These are phyloP conservation scores for Sordariomycetes sp. DNA, from an alignment of 2,329 filamentous ascomycete genomes.

Conservation along the genomic window DNA sequence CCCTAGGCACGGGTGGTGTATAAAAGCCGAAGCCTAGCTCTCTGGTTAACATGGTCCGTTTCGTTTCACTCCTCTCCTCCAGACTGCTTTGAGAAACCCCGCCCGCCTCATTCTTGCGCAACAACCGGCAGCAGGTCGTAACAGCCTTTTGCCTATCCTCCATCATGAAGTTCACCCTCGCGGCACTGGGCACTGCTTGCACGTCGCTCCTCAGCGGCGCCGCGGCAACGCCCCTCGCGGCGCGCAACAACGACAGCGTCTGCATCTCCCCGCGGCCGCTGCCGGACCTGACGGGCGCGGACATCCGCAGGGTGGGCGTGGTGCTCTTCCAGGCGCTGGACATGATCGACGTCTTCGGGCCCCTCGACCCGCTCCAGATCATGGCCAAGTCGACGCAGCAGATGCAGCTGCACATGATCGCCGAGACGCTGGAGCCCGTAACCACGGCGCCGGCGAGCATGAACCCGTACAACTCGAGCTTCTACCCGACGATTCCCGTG, in stretches of 20 bases:
- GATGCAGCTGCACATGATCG: slow-evolving; percentile 31
- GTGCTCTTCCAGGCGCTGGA: slow-evolving; percentile 35
- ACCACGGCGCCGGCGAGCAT: slow-evolving; percentile 55
- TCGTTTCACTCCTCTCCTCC: too few relatives aligned
- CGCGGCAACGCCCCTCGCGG: slow-evolving; percentile 4
- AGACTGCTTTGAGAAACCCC: too few relatives aligned
- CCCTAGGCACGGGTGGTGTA: too few relatives aligned
- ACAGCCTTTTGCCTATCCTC: too few relatives aligned
- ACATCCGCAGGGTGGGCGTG: slow-evolving; percentile 26
- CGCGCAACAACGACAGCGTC: not conserved
- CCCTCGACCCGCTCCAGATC: slow-evolving; percentile 34
- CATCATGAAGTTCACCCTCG: slow-evolving; percentile 12
- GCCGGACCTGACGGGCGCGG: slow-evolving; percentile 10
- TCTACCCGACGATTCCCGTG: slow-evolving; percentile 42
- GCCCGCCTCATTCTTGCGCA: too few relatives aligned
- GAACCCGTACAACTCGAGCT: slow-evolving; percentile 45
- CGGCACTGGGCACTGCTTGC: slow-evolving; percentile 5
- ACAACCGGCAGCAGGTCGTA: too few relatives aligned
- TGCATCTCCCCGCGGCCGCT: slow-evolving; percentile 12
- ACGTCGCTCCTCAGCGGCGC: slow-evolving; percentile 5
- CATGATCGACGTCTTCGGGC: slow-evolving; percentile 34
- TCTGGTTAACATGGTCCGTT: too few relatives aligned
- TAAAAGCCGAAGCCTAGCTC: too few relatives aligned
- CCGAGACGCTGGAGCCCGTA: slow-evolving; percentile 30
- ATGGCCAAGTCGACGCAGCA: slow-evolving; percentile 20